Base-by-base conservation (phyloP, 2,329 filamentous ascomycete species). In the Byssochlamys sp. region DNA sequence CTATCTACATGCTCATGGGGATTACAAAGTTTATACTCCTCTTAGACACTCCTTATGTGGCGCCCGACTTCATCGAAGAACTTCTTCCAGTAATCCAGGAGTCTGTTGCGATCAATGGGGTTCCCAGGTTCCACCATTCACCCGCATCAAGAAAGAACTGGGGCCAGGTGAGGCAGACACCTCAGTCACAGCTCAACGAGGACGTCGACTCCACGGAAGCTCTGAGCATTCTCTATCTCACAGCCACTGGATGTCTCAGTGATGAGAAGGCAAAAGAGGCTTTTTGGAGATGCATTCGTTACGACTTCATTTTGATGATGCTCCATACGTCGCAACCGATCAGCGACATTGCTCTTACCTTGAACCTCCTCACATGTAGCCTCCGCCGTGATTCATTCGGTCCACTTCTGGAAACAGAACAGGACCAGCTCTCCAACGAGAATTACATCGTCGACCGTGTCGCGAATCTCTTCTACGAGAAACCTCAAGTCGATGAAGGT, bases 281-380 rank as follows among this genome's bases (percentile, higher is more conserved):
- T 11, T 81, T 86, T 63, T 87, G 84, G 84, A 71, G 73, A 31
- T 68, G 71, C n/a, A 79, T 86, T 58, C 76, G 80, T 11, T 79
- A 78, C 57, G 78, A 80, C 33, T 84, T 84, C 63, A 75, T 81
- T n/a, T 68, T 85, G 31, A 76, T 84, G 66, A 80, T 84, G 68
- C 71, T 86, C 4, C 80, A 81, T 62, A 78, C 78, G 59, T 78
- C 79, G 48, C 83, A 85, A 58, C 80, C 79, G 5, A 71, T 83
- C n/a, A 66, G 72, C 5, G 80, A 85, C 52, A 81, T 86, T 52
- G 74, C 74, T 2, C 67, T 83, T 19, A 80, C 80, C 57, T 67
- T 86, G 14, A 76, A 77, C 31, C 75, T 85, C 10, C 72, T 87
- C 1, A 73, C 74, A 31, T 84, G 79, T 1, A 85, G 83, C 53